phyloP scores from a whole-genome alignment of 805 yeast genomes.

The Metschnikowia reukaufii region DNA sequence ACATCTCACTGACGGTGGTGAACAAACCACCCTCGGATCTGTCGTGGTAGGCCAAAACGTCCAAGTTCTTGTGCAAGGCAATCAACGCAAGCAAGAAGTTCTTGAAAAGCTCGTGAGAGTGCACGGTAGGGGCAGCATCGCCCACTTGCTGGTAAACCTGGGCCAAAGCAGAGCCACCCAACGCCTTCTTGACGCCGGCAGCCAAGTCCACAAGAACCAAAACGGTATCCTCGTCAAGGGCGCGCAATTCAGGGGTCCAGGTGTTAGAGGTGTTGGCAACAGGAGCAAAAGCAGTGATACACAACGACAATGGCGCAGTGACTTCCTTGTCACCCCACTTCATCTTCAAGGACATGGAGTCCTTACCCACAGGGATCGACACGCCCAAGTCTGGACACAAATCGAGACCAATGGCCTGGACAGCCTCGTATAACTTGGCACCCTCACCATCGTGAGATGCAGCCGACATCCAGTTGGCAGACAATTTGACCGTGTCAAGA shows the following conservation, averaged over 20 bases:
- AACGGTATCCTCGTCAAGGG: conserved; percentile 50
- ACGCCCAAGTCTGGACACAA: conserved; percentile 91
- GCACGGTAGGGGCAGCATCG: conserved; percentile 77
- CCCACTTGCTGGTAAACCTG: conserved; percentile 93
- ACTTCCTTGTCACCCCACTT: conserved; percentile 92
- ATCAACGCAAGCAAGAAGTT: conserved; percentile 67
- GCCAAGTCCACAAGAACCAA: conserved; percentile 82
- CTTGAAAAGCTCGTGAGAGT: conserved; percentile 61
- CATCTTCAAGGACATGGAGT: conserved; percentile 99
- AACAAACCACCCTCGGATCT: conserved; percentile 95
- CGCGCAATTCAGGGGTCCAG: conserved; percentile 87
- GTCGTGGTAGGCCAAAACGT: conserved; percentile 89
- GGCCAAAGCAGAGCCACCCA: conserved; percentile 94
- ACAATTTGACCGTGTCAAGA: conserved; percentile 72
- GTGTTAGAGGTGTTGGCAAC: conserved; percentile 82
- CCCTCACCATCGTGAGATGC: conserved; percentile 96
- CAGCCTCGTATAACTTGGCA: conserved; percentile 91
- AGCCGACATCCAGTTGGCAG: conserved; percentile 99
- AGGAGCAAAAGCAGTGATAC: conserved; percentile 88
- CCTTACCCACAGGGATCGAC: conserved; percentile 97
- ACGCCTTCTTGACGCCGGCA: conserved; percentile 48
- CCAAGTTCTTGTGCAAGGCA: conserved; percentile 63
- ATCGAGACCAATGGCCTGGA: conserved; percentile 91
- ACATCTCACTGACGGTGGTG: conserved; percentile 88
- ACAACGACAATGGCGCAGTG: conserved; percentile 90